Evolutionary conservation across 1,284 basidiomycete genomes (phyloP).

Genomic region (Waitea zeae): DNA sequence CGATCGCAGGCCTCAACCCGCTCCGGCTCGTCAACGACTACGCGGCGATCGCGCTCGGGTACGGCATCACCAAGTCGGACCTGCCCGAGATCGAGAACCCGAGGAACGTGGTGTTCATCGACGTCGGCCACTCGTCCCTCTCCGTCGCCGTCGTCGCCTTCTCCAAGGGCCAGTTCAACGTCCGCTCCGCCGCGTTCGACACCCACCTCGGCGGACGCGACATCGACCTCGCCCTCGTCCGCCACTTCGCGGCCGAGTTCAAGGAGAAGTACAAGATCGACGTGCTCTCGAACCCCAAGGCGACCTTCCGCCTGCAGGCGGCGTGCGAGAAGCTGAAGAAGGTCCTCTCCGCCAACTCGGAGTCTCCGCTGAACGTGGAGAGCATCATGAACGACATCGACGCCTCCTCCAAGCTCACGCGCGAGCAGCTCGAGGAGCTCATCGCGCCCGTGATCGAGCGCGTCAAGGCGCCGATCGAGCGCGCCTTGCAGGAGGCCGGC

Average conservation of each 20-base stretch:
- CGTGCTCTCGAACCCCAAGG: constrained; percentile 79
- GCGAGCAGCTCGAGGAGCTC: constrained; percentile 44
- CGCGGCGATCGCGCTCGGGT: constrained; percentile 84
- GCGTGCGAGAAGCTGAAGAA: constrained; percentile 67
- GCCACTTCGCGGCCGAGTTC: constrained; percentile 82
- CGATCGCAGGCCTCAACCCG: constrained; percentile 75
- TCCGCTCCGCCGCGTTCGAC: constrained; percentile 80
- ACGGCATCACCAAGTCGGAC: constrained; percentile 93
- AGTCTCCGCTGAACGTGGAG: constrained; percentile 81
- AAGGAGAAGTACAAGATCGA: constrained; percentile 91
- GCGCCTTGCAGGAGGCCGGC: constrained; percentile 39
- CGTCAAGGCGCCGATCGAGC: constrained; percentile 33
- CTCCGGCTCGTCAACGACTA: constrained; percentile 92
- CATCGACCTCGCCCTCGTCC: constrained; percentile 77
- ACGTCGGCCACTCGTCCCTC: constrained; percentile 82
- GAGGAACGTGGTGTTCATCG: constrained; percentile 79
- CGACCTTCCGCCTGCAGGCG: constrained; percentile 72
- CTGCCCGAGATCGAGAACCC: constrained; percentile 72
- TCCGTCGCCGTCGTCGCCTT: constrained; percentile 79
- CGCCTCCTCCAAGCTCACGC: constrained; percentile 37
- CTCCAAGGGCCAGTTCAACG: constrained; percentile 77
- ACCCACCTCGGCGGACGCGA: constrained; percentile 86
- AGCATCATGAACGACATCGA: constrained; percentile 86
- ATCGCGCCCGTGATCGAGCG: constrained; percentile 34
- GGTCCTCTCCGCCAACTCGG: constrained; percentile 67